Conservation (phyloP, 1,139 yeast genomes). For the Candida tetrigidarum region DNA sequence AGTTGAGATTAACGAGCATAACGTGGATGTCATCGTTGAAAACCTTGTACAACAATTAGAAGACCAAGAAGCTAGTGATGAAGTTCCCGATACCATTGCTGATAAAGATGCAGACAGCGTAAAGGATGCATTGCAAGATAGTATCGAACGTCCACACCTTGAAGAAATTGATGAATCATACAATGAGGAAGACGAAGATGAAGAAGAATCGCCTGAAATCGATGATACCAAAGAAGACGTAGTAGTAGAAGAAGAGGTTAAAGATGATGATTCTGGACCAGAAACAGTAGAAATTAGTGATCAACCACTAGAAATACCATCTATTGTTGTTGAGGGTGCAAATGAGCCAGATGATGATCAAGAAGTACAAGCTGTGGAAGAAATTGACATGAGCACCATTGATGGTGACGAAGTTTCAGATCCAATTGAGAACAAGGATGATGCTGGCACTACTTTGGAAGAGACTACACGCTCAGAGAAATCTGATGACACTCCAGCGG, state of each 20-base stretch:
- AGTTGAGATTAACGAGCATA: background rate
- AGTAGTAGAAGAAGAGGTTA: background rate
- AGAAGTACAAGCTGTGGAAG: background rate
- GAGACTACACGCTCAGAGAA: too few species aligned
- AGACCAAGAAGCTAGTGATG: background rate
- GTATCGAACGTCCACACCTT: constrained; percentile 2
- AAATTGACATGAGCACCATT: constrained; percentile 12
- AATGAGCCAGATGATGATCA: background rate
- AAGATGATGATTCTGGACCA: background rate
- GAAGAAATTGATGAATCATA: background rate
- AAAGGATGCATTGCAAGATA: background rate
- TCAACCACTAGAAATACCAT: constrained; percentile 2
- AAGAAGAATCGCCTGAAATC: background rate
- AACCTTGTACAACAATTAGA: background rate
- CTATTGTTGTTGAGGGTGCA: background rate
- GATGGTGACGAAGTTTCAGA: constrained; percentile 19
- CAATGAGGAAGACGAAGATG: background rate
- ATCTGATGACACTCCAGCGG: too few species aligned
- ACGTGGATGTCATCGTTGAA: background rate
- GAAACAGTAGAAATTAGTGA: too few species aligned
- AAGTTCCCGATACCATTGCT: background rate
- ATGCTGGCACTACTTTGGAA: too few species aligned
- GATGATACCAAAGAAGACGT: background rate
- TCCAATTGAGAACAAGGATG: too few species aligned
- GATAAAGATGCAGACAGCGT: too few species aligned